Conservation (phyloP, 306 rosid genomes). For the Acacia crassicarpa region DNA sequence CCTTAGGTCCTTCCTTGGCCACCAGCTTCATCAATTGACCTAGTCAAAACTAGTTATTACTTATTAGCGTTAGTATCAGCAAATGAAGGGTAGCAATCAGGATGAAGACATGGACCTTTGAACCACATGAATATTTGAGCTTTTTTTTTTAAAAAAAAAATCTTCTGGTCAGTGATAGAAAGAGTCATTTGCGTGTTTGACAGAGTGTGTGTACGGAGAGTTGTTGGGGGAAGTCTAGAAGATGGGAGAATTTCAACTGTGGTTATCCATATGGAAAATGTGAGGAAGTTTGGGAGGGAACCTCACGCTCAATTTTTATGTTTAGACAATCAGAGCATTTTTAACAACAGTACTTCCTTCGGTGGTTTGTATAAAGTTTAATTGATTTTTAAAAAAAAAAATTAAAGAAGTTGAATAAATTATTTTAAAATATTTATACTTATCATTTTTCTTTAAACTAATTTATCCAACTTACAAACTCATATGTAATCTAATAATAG, state of each 20-base stretch:
- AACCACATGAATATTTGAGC: background rate
- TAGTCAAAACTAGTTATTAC: background rate
- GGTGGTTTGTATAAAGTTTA: accelerated
- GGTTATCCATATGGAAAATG: background rate
- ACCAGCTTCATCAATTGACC: background rate
- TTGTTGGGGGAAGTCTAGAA: background rate
- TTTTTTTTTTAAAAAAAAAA: too few relatives aligned
- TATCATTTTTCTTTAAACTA: too few relatives aligned
- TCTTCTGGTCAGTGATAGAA: too few relatives aligned
- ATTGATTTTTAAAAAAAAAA: too few relatives aligned
- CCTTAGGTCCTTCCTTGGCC: background rate
- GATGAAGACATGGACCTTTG: background rate
- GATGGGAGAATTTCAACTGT: background rate
- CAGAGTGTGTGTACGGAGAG: background rate
- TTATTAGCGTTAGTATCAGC: background rate
- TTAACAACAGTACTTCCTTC: background rate
- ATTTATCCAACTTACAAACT: too few relatives aligned
- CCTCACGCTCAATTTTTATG: background rate
- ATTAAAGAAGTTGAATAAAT: too few relatives aligned
- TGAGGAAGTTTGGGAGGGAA: background rate
- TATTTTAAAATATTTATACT: too few relatives aligned
- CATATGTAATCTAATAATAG: too few relatives aligned
- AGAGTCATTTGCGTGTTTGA: background rate
- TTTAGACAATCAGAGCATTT: background rate
- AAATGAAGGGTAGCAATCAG: background rate